Evolutionary conservation across 83 land plant genomes (phyloP).

Genomic region (Picea abies): DNA sequence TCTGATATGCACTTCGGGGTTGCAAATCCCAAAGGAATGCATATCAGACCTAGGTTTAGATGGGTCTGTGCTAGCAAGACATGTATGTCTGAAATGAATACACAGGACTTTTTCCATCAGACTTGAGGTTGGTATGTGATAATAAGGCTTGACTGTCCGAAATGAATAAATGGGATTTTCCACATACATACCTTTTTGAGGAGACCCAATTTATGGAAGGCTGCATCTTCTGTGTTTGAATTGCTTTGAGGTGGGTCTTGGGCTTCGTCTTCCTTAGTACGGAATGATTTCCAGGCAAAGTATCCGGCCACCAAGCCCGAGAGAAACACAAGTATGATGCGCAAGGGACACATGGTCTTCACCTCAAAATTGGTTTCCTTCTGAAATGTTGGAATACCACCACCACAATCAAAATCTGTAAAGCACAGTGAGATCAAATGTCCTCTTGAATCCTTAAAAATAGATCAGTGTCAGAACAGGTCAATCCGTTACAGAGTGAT

Average conservation of each 20-base stretch:
- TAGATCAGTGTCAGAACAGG: too few relatives aligned
- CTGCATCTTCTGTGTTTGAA: background rate
- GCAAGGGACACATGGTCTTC: background rate
- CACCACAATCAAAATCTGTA: too few relatives aligned
- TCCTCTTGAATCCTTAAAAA: too few relatives aligned
- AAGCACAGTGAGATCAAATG: too few relatives aligned
- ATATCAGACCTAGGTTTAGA: background rate
- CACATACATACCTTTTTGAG: background rate
- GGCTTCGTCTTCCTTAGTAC: background rate
- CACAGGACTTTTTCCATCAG: too few relatives aligned
- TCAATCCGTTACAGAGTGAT: too few relatives aligned
- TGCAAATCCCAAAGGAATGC: too few relatives aligned
- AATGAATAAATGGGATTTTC: background rate
- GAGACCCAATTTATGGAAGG: background rate
- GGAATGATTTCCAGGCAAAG: conserved; percentile 11
- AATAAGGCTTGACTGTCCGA: too few relatives aligned
- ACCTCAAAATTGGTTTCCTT: background rate
- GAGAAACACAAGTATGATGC: conserved; percentile 12
- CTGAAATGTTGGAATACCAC: too few relatives aligned
- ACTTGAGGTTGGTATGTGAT: too few relatives aligned
- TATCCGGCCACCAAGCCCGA: conserved; percentile 10
- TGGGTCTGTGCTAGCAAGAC: background rate
- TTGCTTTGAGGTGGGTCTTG: conserved; percentile 6
- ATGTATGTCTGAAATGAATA: background rate
- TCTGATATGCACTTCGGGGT: too few relatives aligned